Evolutionary conservation across 306 rosid genomes (phyloP), one percentile per base, ranked within the genome.

Genomic region (Medicago ruthenica): DNA sequence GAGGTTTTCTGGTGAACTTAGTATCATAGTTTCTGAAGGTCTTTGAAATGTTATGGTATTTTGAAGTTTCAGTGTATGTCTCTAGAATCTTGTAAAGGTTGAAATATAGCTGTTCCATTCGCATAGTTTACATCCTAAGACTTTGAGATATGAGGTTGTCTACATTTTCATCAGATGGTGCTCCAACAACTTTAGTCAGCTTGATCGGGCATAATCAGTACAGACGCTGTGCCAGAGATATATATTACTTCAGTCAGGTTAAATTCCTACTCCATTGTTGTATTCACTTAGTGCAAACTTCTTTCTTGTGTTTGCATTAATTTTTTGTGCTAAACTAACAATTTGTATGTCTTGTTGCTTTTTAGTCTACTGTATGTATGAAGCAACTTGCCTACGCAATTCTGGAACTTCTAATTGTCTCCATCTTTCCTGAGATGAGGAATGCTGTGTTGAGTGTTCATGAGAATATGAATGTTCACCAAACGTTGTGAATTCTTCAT

Each of bases 201-300:
- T 80, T 96, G 88, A 88, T 96, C 36, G 99, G 99, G 39, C 75
- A 80, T 24, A 92, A 83, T 74, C 99, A 90, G 78, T 96, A 96
- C 88, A 88, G 86, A 82, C 96, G 87, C 21, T 92, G 99, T 53
- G 98, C 98, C 13, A 82, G 90, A 82, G 99, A 96, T 80, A 90
- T 96, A 7, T 96, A 96, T 63, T 85, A 88, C 82, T 96, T 96
- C 77, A 96, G 91, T 81, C 99, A 92, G 96, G 99, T 95, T 68
- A 71, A 67, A 85, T 78, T 68, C 60, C 60, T 60, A 14, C 51
- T 58, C 31, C 18, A 24, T 64, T 61, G 71, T 54, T 55, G 17
- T 61, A 48, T 7, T 53, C 85, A 71, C 80, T 36, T 70, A 31
- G 18, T 63, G 70, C 67, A 24, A 20, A 47, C 11, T 61, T 21